These are phyloP conservation scores for Erythrobasidium yunnanense DNA, from an alignment of 768 basidiomycete genomes.

Conservation along the genomic window DNA sequence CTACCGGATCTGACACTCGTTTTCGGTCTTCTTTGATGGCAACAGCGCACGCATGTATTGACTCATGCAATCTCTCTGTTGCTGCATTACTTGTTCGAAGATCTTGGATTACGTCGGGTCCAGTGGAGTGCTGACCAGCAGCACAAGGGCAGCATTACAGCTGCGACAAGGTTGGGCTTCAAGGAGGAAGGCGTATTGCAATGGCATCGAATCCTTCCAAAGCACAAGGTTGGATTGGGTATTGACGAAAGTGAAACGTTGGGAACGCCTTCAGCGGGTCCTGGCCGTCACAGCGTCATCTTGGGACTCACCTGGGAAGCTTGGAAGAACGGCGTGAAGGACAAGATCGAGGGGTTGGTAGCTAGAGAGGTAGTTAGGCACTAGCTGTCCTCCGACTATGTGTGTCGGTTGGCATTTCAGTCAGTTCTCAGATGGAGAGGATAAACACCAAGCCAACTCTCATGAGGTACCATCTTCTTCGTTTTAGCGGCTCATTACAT, in stretches of 20 bases:
- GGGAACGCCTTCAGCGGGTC: conserved; percentile 37
- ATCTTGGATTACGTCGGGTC: conserved; percentile 48
- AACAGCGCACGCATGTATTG: conserved; percentile 55
- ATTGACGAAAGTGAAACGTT: conserved; percentile 19
- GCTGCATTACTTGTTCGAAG: conserved; percentile 44
- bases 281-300: conserved; percentile 47
- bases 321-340: conserved; percentile 37
- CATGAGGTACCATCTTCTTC: no score
- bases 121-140: conserved; percentile 52
- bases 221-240: conserved; percentile 41
- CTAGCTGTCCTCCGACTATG: no score
- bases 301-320: conserved; percentile 54
- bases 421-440: no score
- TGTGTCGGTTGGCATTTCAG: no score
- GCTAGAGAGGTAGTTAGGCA: conserved; percentile 22
- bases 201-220: conserved; percentile 51
- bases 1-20: no score
- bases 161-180: conserved; percentile 56
- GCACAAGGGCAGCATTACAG: conserved; percentile 48
- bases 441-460: no score
- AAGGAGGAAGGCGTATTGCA: conserved; percentile 48
- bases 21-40: no score
- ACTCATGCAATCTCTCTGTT: conserved; percentile 46
- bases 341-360: not conserved
- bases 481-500: no score